phyloP scores from a whole-genome alignment of 1,139 yeast genomes.

The Cylindricascospora bacillispora region DNA sequence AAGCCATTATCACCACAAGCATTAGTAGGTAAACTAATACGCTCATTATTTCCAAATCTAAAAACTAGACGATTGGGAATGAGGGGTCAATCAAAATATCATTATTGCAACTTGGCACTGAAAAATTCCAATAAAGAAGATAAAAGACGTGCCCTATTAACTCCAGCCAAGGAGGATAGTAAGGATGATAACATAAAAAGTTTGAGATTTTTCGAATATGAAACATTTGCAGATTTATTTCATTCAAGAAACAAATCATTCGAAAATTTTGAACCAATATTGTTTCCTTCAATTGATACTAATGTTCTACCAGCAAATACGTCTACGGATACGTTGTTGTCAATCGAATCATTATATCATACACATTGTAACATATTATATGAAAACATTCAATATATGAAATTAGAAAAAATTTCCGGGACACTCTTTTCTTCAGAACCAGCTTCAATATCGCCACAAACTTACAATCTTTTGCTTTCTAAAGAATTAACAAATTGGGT shows the following conservation, averaged over 20 bases:
- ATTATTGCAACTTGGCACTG: conserved; percentile 61
- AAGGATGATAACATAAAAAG: background rate
- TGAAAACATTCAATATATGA: conserved; percentile 28
- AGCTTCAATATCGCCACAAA: conserved; percentile 47
- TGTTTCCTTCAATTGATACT: conserved; percentile 6
- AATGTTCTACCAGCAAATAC: conserved; percentile 4
- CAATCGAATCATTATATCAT: conserved; percentile 13
- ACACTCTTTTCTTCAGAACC: conserved; percentile 39
- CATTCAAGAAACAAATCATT: background rate
- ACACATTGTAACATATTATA: conserved; percentile 13
- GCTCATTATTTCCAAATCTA: conserved; percentile 58
- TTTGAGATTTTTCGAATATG: background rate
- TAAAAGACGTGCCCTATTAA: no score
- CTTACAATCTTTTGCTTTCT: conserved; percentile 41
- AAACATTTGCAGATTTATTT: background rate
- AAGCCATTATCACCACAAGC: conserved; percentile 80
- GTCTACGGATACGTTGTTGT: conserved; percentile 12
- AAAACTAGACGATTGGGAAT: conserved; percentile 79
- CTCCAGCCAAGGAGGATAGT: conserved; percentile 1
- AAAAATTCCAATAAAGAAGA: background rate
- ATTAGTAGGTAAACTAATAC: conserved; percentile 72
- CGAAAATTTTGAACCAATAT: background rate
- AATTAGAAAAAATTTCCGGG: conserved; percentile 42
- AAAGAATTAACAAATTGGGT: conserved; percentile 47
- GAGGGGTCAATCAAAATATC: conserved; percentile 82